phyloP scores from a whole-genome alignment of 176 grass and related monocot genomes.

The Canna indica region DNA sequence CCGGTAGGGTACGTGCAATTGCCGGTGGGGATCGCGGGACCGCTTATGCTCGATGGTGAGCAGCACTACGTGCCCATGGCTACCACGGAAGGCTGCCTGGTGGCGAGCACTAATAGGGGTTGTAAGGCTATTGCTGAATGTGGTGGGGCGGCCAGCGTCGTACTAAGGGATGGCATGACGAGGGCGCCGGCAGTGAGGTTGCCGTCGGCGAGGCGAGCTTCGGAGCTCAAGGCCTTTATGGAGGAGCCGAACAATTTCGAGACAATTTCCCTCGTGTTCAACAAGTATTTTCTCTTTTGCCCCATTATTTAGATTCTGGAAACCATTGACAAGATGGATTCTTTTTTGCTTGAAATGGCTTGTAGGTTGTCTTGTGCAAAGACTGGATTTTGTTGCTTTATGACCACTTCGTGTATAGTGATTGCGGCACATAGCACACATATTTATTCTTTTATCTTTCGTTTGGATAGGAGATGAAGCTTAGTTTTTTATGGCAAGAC shows the following conservation, averaged over 20 bases:
- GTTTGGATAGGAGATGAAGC: too few species aligned
- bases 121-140: slow-evolving; percentile 8
- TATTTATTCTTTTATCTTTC: too few species aligned
- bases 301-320: neutral
- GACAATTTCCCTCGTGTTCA: slow-evolving; percentile 4
- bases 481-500: too few species aligned
- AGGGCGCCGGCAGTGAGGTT: slow-evolving; percentile 8
- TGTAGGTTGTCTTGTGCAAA: too few species aligned
- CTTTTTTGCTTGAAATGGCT: neutral
- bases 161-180: slow-evolving; percentile 9
- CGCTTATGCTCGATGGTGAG: neutral
- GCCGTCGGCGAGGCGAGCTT: neutral
- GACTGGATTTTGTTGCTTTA: neutral
- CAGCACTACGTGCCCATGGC: slow-evolving; percentile 6
- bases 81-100: slow-evolving; percentile 14
- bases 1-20: slow-evolving; percentile 11
- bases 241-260: slow-evolving; percentile 17
- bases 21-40: slow-evolving; percentile 9
- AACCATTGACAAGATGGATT: neutral
- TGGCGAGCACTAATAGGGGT: slow-evolving; percentile 9
- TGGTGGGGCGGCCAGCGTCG: slow-evolving; percentile 2
- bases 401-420: neutral
- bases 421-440: too few species aligned
- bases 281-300: slow-evolving; percentile 3
- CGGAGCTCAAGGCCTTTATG: slow-evolving; percentile 10